phyloP scores from a whole-genome alignment of 1,284 basidiomycete species.

The Boletus sp. region DNA sequence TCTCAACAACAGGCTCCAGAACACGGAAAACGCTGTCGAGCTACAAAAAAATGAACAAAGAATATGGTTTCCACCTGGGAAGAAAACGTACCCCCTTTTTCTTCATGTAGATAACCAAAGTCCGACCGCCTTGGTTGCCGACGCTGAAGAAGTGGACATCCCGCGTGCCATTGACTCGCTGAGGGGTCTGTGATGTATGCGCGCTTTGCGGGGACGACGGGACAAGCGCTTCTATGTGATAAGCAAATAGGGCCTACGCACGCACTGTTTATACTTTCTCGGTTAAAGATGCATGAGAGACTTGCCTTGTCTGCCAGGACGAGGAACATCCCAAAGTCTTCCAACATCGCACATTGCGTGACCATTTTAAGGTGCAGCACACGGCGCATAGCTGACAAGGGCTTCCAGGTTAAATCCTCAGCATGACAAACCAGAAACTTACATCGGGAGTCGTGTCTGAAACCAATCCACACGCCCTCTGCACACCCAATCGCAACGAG shows the following conservation, averaged over 20 bases:
- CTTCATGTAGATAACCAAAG: constrained; percentile 95
- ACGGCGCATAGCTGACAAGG: constrained; percentile 72
- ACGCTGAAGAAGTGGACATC: constrained; percentile 96
- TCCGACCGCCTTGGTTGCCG: constrained; percentile 82
- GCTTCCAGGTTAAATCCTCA: constrained; percentile 4
- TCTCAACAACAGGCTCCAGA: constrained; percentile 88
- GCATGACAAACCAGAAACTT: constrained; percentile 32
- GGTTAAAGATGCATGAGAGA: not conserved
- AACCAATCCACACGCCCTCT: constrained; percentile 97
- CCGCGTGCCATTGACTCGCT: constrained; percentile 85
- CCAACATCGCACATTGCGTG: constrained; percentile 92
- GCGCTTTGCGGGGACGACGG: constrained; percentile 76
- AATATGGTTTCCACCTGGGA: not conserved
- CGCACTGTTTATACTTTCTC: not conserved
- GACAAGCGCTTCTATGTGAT: constrained; percentile 95
- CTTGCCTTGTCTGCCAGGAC: constrained; percentile 89
- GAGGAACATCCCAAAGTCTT: constrained; percentile 94
- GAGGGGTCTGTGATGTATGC: constrained; percentile 73
- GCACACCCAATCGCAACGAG: constrained; percentile 93
- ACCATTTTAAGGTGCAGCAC: constrained; percentile 91
- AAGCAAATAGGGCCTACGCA: constrained; percentile 74
- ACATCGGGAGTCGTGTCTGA: constrained; percentile 87
- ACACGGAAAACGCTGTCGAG: constrained; percentile 92
- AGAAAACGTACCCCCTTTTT: constrained; percentile 77
- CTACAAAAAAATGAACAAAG: constrained; percentile 37